Percentiles rank a stretch among this genome's conserved stretches.
These are phyloP conservation scores for Solioccasus polychromus DNA, from an alignment of 768 basidiomycete species.

Conservation along the genomic window DNA sequence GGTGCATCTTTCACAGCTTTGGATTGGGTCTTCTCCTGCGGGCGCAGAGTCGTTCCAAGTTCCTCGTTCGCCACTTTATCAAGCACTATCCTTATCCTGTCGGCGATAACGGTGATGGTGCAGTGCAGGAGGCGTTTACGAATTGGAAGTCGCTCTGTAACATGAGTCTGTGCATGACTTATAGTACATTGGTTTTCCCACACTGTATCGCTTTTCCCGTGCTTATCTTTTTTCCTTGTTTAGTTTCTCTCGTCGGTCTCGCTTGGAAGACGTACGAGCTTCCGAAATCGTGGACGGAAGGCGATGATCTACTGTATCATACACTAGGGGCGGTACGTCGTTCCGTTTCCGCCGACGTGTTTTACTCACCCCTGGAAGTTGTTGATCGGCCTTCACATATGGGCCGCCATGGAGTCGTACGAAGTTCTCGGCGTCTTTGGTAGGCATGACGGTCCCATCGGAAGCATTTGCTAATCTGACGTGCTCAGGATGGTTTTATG, in stretches of 20 bases:
- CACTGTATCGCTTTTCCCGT: slow-evolving; percentile 1
- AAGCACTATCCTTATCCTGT: slow-evolving; percentile 90
- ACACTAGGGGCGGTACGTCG: slow-evolving; percentile 77
- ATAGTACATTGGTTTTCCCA: slow-evolving; percentile 50
- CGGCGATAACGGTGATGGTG: slow-evolving; percentile 65
- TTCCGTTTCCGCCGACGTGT: not conserved
- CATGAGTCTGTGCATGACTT: slow-evolving; percentile 91
- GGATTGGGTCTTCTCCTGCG: slow-evolving; percentile 82
- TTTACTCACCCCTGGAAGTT: slow-evolving; percentile 44
- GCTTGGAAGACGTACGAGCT: slow-evolving; percentile 89
- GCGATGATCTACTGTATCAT: slow-evolving; percentile 83
- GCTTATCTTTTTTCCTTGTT: not conserved
- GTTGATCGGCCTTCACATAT: slow-evolving; percentile 82
- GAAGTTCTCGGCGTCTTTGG: slow-evolving; percentile 94
- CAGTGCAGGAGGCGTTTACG: slow-evolving; percentile 88
- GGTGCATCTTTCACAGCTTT: slow-evolving; percentile 87
- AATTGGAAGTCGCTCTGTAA: slow-evolving; percentile 97
- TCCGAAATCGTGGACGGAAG: slow-evolving; percentile 83
- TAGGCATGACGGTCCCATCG: slow-evolving; percentile 29
- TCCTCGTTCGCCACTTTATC: slow-evolving; percentile 88
- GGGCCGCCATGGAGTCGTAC: slow-evolving; percentile 88
- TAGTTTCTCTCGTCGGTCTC: slow-evolving; percentile 82
- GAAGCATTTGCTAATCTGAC: slow-evolving; percentile 1
- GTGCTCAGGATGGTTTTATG: slow-evolving; percentile 90
- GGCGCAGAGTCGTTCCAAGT: slow-evolving; percentile 83